Conservation (phyloP, 441 rosid species). For the Populus hybrid region DNA sequence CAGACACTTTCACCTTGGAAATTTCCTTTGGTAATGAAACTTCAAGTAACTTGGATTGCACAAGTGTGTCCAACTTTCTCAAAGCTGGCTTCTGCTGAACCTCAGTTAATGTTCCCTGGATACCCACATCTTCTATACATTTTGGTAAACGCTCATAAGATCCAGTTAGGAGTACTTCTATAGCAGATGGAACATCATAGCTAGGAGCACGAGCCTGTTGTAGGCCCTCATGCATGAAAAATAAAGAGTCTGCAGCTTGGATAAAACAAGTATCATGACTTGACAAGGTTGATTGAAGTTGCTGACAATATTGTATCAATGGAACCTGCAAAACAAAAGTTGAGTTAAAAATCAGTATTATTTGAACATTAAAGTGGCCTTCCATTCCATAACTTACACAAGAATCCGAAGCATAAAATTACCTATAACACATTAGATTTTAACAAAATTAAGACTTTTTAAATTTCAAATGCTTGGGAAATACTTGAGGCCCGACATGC, state of each 20-base stretch:
- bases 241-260: slow-evolving; percentile 93
- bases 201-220: slow-evolving; percentile 99
- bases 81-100: slow-evolving; percentile 83
- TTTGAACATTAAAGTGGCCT: neutral
- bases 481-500: neutral
- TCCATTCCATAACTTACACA: neutral
- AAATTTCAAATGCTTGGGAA: neutral
- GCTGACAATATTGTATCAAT: slow-evolving; percentile 81
- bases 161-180: slow-evolving; percentile 86
- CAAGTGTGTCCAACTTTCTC: slow-evolving; percentile 83
- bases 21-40: slow-evolving; percentile 80
- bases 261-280: slow-evolving; percentile 91
- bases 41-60: slow-evolving; percentile 88
- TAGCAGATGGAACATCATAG: slow-evolving; percentile 96
- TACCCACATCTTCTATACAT: slow-evolving; percentile 89
- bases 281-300: slow-evolving; percentile 83
- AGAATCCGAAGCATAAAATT: neutral
- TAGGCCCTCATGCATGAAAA: slow-evolving; percentile 97
- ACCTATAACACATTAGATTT: neutral
- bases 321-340: slow-evolving; percentile 68
- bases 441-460: neutral
- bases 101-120: slow-evolving; percentile 63
- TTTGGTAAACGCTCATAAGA: slow-evolving; percentile 89
- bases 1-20: slow-evolving; percentile 75
- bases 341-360: neutral